Evolutionary conservation across 306 rosid genomes (phyloP).

Genomic region (Bauhinia variegata): DNA sequence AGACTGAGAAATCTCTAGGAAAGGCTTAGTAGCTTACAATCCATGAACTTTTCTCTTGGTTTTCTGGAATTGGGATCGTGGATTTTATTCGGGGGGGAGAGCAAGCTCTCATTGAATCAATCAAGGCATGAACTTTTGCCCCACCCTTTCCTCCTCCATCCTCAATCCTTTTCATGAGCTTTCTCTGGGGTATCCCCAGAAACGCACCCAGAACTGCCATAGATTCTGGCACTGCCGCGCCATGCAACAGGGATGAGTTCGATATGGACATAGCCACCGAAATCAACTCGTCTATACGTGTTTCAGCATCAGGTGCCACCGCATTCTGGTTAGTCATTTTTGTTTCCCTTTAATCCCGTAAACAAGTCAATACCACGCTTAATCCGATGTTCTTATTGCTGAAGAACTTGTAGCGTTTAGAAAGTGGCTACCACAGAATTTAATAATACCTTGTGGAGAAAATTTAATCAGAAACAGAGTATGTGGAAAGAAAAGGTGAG

Average conservation of each 20-base stretch:
- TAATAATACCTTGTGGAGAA: not conserved
- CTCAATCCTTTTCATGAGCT: conserved; percentile 54
- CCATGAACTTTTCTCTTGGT: conserved; percentile 55
- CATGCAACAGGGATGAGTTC: conserved; percentile 37
- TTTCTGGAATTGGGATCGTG: conserved; percentile 35
- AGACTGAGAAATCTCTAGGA: not conserved
- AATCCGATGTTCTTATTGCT: not conserved
- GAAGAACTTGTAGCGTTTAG: not conserved
- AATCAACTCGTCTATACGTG: conserved; percentile 49
- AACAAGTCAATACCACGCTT: not conserved
- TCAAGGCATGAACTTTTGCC: conserved; percentile 59
- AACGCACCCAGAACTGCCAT: conserved; percentile 45
- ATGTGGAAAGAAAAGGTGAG: not conserved
- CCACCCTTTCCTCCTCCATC: conserved; percentile 45
- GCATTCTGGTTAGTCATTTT: conserved; percentile 78
- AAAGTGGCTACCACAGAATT: not conserved
- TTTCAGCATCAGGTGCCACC: conserved; percentile 48
- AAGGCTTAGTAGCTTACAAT: conserved; percentile 49
- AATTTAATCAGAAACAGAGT: not conserved
- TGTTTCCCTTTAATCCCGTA: conserved; percentile 8
- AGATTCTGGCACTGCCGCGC: conserved; percentile 41
- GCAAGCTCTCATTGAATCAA: conserved; percentile 89
- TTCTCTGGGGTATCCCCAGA: conserved; percentile 46
- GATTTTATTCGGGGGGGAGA: conserved; percentile 71
- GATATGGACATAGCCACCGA: conserved; percentile 46